phyloP scores from a whole-genome alignment of 106 monocot genomes.

The Narthecium ossifragum region DNA sequence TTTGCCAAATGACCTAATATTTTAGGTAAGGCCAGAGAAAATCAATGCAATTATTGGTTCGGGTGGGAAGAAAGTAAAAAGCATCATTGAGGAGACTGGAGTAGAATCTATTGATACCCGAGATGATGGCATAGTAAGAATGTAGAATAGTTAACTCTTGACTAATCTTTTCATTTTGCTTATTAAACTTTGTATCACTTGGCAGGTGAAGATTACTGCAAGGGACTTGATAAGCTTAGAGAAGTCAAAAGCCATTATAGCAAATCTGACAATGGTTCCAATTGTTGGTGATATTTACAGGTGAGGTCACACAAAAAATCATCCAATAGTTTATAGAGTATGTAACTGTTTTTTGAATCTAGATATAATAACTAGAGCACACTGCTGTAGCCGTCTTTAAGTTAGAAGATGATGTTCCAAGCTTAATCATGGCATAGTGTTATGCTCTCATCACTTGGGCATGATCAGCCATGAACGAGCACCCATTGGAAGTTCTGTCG shows the following conservation, averaged over 20 bases:
- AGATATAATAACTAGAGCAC: no score
- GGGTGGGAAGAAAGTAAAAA: conserved; percentile 93
- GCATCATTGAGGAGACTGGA: conserved; percentile 97
- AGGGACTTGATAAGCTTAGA: conserved; percentile 78
- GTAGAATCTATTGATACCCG: conserved; percentile 81
- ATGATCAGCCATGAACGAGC: no score
- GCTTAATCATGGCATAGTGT: no score
- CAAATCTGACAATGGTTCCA: conserved; percentile 89
- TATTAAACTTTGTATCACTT: conserved; percentile 9
- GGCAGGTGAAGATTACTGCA: conserved; percentile 89
- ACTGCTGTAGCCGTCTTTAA: no score
- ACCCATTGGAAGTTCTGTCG: no score
- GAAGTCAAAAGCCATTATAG: conserved; percentile 90
- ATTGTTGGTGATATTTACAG: conserved; percentile 89
- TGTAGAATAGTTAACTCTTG: neutral
- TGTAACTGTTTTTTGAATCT: no score
- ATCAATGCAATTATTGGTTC: conserved; percentile 85
- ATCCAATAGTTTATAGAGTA: no score
- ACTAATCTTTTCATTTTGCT: neutral
- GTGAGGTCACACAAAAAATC: no score
- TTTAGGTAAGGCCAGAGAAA: conserved; percentile 83
- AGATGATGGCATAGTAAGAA: conserved; percentile 79
- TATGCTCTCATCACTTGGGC: no score
- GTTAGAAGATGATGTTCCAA: no score
- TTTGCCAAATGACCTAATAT: neutral